phyloP scores from a whole-genome alignment of 2,329 filamentous ascomycete species.

The Shiraia bambusicola region DNA sequence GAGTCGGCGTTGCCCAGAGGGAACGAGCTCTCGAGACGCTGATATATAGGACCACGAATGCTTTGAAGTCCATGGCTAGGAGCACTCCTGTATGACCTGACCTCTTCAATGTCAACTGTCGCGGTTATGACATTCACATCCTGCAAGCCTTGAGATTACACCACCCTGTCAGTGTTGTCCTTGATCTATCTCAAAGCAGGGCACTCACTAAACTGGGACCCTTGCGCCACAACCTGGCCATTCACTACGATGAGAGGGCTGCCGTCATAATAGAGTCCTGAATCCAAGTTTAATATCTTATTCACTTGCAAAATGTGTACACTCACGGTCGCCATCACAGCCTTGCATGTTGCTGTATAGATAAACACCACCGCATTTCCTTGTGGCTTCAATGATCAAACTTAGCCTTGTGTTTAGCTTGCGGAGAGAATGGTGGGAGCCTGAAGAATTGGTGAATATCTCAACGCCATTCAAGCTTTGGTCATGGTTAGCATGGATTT shows the following conservation, averaged over 20 bases:
- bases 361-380: slow-evolving; percentile 62
- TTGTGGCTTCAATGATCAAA: slow-evolving; percentile 67
- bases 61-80: slow-evolving; percentile 61
- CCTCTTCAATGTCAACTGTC: slow-evolving; percentile 66
- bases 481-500: slow-evolving; percentile 58
- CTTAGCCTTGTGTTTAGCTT: slow-evolving; percentile 66
- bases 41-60: slow-evolving; percentile 51
- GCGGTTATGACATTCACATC: slow-evolving; percentile 57
- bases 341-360: slow-evolving; percentile 49
- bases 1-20: slow-evolving; percentile 46
- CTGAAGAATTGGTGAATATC: slow-evolving; percentile 67
- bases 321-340: slow-evolving; percentile 20
- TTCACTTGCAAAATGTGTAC: neutral
- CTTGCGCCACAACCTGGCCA: slow-evolving; percentile 65
- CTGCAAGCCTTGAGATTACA: slow-evolving; percentile 57
- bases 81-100: slow-evolving; percentile 61
- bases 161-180: slow-evolving; percentile 56
- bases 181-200: slow-evolving; percentile 63
- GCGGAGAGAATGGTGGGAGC: slow-evolving; percentile 66
- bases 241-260: slow-evolving; percentile 55
- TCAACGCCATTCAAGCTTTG: slow-evolving; percentile 71
- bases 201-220: slow-evolving; percentile 59
- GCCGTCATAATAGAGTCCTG: slow-evolving; percentile 37
- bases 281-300: neutral
- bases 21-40: slow-evolving; percentile 49